Base-by-base conservation (phyloP, 2,329 filamentous ascomycete genomes). In the Curvularia spicifera region DNA sequence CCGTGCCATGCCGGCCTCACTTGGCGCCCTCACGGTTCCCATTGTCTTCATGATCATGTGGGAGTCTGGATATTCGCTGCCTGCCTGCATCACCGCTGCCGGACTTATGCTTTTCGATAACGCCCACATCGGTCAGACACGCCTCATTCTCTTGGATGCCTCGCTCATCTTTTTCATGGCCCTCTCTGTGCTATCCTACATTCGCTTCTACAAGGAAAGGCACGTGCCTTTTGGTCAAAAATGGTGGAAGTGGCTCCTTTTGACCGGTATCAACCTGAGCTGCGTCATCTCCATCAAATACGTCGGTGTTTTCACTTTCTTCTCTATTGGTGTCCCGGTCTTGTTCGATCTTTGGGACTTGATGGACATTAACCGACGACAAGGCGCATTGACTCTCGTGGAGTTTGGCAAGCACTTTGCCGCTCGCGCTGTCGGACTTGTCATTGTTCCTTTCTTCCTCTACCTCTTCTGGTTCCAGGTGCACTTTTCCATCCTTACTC, bases 391-490 rank as follows among this genome's bases (percentile, higher is more conserved):
- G 70, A 89, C 82, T 69, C 83, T 99, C 68, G 82, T 86, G 48
- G 84, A 91, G 42, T 98, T 97, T 75, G 86, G 84, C 65, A 94
- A 96, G 81, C 95, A 99, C 79, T 96, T 99, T 75, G 85, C 82
- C 39, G 95, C 95, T 62, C 91, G 95, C 51, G 86, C 89, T n/a
- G 82, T 96, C 64, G 93, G 91, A 13, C 83, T 99, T 55, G 91
- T 98, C 69, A 76, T 97, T 66, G 86, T 98, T 67, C 95, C 95
- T 13, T 97, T 99, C 83, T 83, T 98, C 72, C 96, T 99, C 80
- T 99, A 99, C 79, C 86, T 99, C 46, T 98, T 99, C 84, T 99
- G 95, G 95, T 99, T 99, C 88, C 95, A 99, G 84, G 93, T 99
- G 29, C 95, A 99, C 81, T 99, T 99, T 78, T 85, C 91, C 44